Evolutionary conservation across 345 rosid genomes (phyloP).

Genomic region (Angophora floribunda): DNA sequence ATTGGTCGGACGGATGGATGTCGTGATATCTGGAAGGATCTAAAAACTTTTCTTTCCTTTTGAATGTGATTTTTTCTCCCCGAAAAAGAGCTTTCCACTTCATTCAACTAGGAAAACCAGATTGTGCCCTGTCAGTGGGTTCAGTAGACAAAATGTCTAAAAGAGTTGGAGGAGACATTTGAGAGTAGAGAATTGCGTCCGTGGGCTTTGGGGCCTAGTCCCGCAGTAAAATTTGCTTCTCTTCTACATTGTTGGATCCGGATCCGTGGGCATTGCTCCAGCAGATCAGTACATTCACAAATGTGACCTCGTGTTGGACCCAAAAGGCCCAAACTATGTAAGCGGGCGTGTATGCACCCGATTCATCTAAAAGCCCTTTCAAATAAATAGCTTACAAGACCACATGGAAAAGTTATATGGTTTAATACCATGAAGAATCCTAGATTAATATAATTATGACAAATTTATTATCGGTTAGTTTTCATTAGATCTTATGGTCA

Average conservation of each 20-base stretch:
- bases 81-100: background rate
- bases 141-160: background rate
- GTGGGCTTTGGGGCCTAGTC: background rate
- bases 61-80: background rate
- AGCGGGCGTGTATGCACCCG: background rate
- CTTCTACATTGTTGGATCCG: background rate
- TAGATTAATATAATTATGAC: accelerated
- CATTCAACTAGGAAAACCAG: background rate
- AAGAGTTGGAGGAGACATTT: background rate
- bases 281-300: background rate
- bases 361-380: background rate
- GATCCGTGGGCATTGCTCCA: background rate
- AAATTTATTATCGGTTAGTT: accelerated
- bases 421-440: too few relatives aligned
- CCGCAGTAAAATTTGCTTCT: background rate
- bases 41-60: background rate
- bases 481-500: accelerated
- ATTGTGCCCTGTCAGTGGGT: background rate
- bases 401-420: background rate
- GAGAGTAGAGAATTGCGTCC: background rate
- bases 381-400: background rate
- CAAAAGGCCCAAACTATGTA: background rate
- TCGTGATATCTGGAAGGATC: background rate
- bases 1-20: background rate
- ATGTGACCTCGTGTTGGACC: background rate